Evolutionary conservation across 805 yeast species (phyloP), one percentile per base, ranked within the genome.

Genomic region (Suhomyces prunicola): DNA sequence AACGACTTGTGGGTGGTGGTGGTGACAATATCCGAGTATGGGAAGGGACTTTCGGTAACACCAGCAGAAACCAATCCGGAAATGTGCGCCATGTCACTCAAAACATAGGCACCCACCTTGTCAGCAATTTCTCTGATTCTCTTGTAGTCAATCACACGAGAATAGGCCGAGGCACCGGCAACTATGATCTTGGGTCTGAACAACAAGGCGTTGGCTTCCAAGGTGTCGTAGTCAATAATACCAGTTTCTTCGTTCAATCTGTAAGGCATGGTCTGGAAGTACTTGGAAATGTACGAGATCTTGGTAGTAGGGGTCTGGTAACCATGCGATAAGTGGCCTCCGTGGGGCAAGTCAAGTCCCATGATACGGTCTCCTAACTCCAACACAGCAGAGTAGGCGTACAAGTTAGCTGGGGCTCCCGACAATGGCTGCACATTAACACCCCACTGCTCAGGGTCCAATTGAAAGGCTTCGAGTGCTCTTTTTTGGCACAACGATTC

Each of bases 341-440:
- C 99, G 67, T 94, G 98, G 62, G 99, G 99, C 69, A 94, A 81
- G 69, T 93, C 97, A 61, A 94, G 83, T 63, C 99, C 99, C 99
- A 94, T 94, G 63, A 94, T 77, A 76, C 99, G 87, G 65, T 93
- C 99, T 69, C 91, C 96, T 56, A 94, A 96, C 67, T 88, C 89
- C 87, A 94, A 84, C 60, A 94, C 78, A 44, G 98, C 97, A 69
- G 90, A 92, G 78, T 94, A 94, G 46, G 92, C 98, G 71, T 94
- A 93, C 72, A 94, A 82, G 78, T 94, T 94, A 53, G 99, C 99
- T 59, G 98, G 98, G 22, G 99, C 91, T 54, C 99, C 99, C 26
- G 96, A 88, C 64, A 94, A 80, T 47, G 97, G 84, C 78, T 94
- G 99, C 44, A 94, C 99, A 68, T 94, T 94, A 61, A 92, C 97